phyloP scores from a whole-genome alignment of 2,329 filamentous ascomycete genomes.

The Raffaelea albimanens region DNA sequence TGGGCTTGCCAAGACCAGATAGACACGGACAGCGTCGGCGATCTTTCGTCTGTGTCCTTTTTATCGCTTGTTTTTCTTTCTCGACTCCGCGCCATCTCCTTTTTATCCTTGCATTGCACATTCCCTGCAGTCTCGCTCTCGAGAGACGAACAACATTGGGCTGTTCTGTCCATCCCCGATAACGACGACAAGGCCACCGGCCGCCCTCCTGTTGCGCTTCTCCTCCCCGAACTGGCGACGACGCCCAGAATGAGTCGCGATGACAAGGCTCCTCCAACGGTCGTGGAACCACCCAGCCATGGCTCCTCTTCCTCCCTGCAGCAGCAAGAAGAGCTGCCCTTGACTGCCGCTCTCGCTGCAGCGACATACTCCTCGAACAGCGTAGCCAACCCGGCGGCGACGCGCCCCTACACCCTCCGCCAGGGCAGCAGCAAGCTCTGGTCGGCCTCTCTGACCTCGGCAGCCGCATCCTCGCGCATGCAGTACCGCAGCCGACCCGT shows the following conservation, averaged over 20 bases:
- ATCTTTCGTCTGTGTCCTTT: too few species aligned
- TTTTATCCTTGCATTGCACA: not conserved
- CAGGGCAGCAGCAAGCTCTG: not conserved
- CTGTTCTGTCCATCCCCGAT: too few species aligned
- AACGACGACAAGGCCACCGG: too few species aligned
- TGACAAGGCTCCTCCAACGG: conserved; percentile 17
- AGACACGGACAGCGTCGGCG: too few species aligned
- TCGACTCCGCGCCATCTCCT: not conserved
- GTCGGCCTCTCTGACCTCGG: not conserved
- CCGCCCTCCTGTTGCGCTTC: too few species aligned
- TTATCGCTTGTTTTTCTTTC: not conserved
- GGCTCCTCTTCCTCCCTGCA: conserved; percentile 4
- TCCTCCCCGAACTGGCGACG: not conserved
- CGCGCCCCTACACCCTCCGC: not conserved
- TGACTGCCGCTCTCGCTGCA: conserved; percentile 5
- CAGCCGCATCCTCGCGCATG: conserved; percentile 32
- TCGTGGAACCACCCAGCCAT: conserved; percentile 6
- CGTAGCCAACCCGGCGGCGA: too few species aligned
- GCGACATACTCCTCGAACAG: not conserved
- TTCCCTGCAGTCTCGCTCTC: too few species aligned
- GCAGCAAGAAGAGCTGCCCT: conserved; percentile 5
- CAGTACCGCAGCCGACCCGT: conserved; percentile 54
- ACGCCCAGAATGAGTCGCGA: conserved; percentile 24
- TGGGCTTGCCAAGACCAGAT: too few species aligned
- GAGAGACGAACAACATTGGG: too few species aligned